These are phyloP conservation scores for Pleoardoris graminearum DNA, from an alignment of 2,329 filamentous ascomycete species.

Conservation along the genomic window DNA sequence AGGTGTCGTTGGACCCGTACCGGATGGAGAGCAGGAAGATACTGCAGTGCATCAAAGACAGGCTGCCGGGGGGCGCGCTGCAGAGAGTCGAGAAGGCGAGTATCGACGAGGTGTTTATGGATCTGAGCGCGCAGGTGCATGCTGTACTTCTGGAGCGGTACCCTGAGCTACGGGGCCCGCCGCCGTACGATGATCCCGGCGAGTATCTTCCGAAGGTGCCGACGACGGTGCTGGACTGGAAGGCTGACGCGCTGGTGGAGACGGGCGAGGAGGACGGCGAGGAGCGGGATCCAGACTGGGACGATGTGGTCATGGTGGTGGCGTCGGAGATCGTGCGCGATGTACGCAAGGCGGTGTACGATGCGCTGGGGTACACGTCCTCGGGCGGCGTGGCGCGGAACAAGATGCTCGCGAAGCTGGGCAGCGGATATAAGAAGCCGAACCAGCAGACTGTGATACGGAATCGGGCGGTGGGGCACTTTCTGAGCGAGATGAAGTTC, in stretches of 20 bases:
- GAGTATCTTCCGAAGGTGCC: constrained; percentile 74
- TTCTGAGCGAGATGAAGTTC: constrained; percentile 84
- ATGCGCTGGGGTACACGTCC: constrained; percentile 82
- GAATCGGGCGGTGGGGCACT: constrained; percentile 77
- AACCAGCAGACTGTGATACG: constrained; percentile 94
- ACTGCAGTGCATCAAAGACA: constrained; percentile 74
- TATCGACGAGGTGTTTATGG: constrained; percentile 94
- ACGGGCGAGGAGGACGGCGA: constrained; percentile 74
- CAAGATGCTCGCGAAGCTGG: constrained; percentile 94
- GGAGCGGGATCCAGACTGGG: constrained; percentile 88
- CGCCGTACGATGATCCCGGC: constrained; percentile 73
- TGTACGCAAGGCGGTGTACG: constrained; percentile 69
- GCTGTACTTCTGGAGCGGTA: constrained; percentile 73
- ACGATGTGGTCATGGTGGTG: constrained; percentile 84
- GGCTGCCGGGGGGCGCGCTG: constrained; percentile 61
- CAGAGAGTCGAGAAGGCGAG: constrained; percentile 89
- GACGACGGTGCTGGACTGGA: constrained; percentile 77
- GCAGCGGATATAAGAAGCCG: constrained; percentile 88
- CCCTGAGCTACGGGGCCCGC: constrained; percentile 67
- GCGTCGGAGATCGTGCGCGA: constrained; percentile 85
- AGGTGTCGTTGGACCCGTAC: constrained; percentile 93
- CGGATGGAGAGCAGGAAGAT: constrained; percentile 83
- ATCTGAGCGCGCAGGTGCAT: constrained; percentile 84
- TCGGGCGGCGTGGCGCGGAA: constrained; percentile 87
- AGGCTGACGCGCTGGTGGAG: constrained; percentile 78